Evolutionary conservation across 2,329 filamentous ascomycete genomes (phyloP).

Genomic region (Colletotrichum melonis): DNA sequence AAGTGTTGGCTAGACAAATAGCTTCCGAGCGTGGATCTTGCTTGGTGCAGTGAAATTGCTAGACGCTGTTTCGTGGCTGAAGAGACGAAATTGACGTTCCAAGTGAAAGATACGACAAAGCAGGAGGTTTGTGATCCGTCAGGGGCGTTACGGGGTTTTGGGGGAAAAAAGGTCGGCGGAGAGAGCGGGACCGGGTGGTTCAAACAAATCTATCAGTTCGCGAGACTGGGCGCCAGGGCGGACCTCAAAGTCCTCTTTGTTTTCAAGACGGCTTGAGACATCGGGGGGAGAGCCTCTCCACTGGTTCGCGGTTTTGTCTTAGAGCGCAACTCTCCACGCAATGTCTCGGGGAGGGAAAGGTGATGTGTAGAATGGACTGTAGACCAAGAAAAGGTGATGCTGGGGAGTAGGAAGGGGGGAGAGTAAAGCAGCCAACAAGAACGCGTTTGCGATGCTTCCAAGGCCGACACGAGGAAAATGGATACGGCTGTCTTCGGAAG

Average conservation of each 20-base stretch:
- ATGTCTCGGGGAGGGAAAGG: constrained; percentile 32
- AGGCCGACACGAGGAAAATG: constrained; percentile 13
- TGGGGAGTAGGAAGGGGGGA: constrained; percentile 20
- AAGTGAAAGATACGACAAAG: constrained; percentile 24
- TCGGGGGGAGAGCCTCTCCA: constrained; percentile 41
- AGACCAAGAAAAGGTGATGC: constrained; percentile 6
- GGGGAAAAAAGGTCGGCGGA: constrained; percentile 32
- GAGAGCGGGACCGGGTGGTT: constrained; percentile 32
- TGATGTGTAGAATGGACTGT: constrained; percentile 10
- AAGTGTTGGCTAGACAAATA: constrained; percentile 4
- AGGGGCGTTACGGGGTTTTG: constrained; percentile 21
- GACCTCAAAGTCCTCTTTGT: constrained; percentile 46
- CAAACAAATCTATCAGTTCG: constrained; percentile 40
- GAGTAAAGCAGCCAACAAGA: constrained; percentile 6
- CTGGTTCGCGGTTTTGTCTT: constrained; percentile 37
- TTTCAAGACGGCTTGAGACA: constrained; percentile 47
- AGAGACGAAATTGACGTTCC: constrained; percentile 22
- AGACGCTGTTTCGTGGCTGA: constrained; percentile 11
- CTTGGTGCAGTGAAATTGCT: constrained; percentile 7
- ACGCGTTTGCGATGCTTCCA: constrained; percentile 23
- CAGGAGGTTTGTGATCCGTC: constrained; percentile 22
- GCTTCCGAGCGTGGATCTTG: constrained; percentile 18
- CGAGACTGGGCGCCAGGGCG: constrained; percentile 31
- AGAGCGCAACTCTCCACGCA: constrained; percentile 34
- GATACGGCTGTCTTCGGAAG: constrained; percentile 11